phyloP scores from a whole-genome alignment of 1,139 yeast species.

The Geotrichum carabidarum region DNA sequence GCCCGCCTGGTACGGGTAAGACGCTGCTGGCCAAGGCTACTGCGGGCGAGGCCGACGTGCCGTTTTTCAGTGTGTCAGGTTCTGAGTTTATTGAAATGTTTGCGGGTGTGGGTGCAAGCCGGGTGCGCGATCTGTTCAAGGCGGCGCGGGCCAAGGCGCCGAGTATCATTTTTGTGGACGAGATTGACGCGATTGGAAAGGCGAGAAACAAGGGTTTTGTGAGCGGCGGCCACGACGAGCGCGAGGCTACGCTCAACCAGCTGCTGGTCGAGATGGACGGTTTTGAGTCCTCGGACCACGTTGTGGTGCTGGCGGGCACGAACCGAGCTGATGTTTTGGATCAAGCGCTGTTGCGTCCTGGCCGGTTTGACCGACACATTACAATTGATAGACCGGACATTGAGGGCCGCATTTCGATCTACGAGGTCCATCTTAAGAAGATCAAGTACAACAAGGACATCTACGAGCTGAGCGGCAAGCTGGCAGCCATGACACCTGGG shows the following conservation, averaged over 20 bases:
- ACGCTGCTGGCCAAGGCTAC: constrained; percentile 96
- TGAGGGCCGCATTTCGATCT: constrained; percentile 88
- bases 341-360: constrained; percentile 90
- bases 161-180: constrained; percentile 89
- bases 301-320: constrained; percentile 95
- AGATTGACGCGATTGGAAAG: constrained; percentile 96
- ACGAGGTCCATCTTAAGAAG: constrained; percentile 72
- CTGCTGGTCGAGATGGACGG: constrained; percentile 98
- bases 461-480: constrained; percentile 66
- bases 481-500: constrained; percentile 95
- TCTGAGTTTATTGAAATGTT: constrained; percentile 99
- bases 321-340: constrained; percentile 92
- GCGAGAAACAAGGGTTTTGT: constrained; percentile 80
- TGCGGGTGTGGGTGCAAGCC: constrained; percentile 97
- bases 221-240: constrained; percentile 88
- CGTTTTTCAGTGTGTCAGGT: constrained; percentile 90
- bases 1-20: constrained; percentile 99
- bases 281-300: constrained; percentile 81
- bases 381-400: constrained; percentile 88
- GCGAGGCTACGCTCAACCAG: constrained; percentile 94
- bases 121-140: constrained; percentile 90
- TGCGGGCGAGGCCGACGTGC: constrained; percentile 98
- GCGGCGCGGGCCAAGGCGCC: constrained; percentile 94
- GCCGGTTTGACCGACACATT: constrained; percentile 93
- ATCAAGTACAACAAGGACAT: constrained; percentile 50